Evolutionary conservation across 192 early-diverging fungal genomes (phyloP).

Genomic region (Backusella australiensis): DNA sequence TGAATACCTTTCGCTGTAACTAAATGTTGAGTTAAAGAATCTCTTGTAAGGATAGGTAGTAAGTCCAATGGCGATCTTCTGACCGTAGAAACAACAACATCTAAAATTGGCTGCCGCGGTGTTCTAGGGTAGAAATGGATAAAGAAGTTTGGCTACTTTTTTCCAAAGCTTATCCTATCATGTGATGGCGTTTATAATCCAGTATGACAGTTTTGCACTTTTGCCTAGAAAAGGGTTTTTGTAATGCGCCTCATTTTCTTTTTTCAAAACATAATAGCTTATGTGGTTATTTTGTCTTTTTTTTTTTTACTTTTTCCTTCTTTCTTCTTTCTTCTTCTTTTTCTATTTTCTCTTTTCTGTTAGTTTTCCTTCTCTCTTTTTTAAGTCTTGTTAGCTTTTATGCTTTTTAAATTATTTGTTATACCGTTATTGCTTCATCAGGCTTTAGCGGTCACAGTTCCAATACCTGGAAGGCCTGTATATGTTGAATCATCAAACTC

Average conservation of each 20-base stretch:
- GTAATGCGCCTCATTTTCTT: conserved; percentile 7
- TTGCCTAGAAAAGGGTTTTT: not conserved
- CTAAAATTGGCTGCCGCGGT: not conserved
- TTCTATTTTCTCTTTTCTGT: not conserved
- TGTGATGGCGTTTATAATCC: not conserved
- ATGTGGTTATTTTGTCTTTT: not conserved
- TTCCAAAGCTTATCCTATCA: not conserved
- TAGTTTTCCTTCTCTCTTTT: not conserved
- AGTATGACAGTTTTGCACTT: not conserved
- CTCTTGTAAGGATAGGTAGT: not conserved
- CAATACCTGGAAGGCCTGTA: conserved; percentile 10
- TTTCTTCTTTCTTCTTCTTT: not conserved
- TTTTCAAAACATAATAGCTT: not conserved
- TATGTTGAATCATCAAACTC: conserved; percentile 1
- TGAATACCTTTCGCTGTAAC: not conserved
- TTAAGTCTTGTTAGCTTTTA: not conserved
- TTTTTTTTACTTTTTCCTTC: not conserved
- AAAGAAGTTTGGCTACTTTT: not conserved
- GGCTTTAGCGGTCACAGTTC: not conserved
- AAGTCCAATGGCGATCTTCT: not conserved
- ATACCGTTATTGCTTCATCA: not conserved
- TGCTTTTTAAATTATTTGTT: not conserved
- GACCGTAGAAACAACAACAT: not conserved
- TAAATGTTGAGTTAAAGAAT: not conserved
- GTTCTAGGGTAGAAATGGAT: not conserved